These are phyloP conservation scores for Lactifluus volemus DNA, from an alignment of 768 basidiomycete genomes.

Conservation along the genomic window DNA sequence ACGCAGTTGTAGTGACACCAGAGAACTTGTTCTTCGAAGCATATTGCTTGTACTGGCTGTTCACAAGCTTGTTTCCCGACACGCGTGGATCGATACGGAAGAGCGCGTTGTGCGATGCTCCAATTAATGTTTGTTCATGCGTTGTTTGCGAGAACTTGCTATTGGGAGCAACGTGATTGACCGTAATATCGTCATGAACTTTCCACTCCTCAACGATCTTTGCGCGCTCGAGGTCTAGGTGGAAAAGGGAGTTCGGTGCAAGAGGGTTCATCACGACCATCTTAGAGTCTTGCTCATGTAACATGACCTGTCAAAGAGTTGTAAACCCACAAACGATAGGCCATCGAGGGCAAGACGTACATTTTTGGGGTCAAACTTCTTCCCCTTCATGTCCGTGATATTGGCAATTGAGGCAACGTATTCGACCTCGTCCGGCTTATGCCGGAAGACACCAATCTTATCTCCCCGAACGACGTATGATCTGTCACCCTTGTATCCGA, in stretches of 20 bases:
- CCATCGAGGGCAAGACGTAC: conserved; percentile 34
- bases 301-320: conserved; percentile 61
- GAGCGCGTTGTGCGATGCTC: conserved; percentile 86
- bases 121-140: conserved; percentile 86
- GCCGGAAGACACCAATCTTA: conserved; percentile 86
- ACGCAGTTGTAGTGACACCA: conserved; percentile 78
- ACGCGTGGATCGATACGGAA: conserved; percentile 98
- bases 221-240: conserved; percentile 88
- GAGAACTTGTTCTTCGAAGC: conserved; percentile 93
- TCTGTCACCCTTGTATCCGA: conserved; percentile 92
- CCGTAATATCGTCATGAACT: conserved; percentile 80
- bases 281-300: conserved; percentile 92
- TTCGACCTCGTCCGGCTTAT: conserved; percentile 62
- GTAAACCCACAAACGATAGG: background rate
- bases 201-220: conserved; percentile 99
- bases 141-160: conserved; percentile 94
- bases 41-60: conserved; percentile 94
- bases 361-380: conserved; percentile 78
- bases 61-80: conserved; percentile 86
- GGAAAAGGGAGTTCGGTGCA: conserved; percentile 75
- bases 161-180: conserved; percentile 86
- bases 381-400: conserved; percentile 70
- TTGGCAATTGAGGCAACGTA: conserved; percentile 85
- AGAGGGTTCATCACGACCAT: conserved; percentile 87
- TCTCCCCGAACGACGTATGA: conserved; percentile 90